Conservation (phyloP, 2,329 filamentous ascomycete genomes). For the Scedosporium boydii region DNA sequence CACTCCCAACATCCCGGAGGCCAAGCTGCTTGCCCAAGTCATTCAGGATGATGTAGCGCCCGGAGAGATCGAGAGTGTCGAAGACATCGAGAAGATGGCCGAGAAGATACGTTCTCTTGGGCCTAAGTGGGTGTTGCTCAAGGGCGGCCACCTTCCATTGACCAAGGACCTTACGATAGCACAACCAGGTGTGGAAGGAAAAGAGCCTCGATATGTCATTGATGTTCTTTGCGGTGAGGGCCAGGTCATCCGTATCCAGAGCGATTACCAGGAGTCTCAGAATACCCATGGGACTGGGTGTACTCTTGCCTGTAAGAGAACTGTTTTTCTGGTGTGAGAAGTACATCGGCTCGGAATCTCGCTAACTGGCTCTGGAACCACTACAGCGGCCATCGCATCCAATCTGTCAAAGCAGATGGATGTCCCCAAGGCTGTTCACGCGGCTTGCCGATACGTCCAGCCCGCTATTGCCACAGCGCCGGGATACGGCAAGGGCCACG, state of each 20-base stretch:
- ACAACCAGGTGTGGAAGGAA: conserved; percentile 42
- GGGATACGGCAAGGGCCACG: conserved; percentile 55
- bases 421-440: conserved; percentile 50
- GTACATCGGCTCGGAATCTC: neutral
- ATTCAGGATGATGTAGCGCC: conserved; percentile 27
- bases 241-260: conserved; percentile 54
- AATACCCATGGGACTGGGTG: conserved; percentile 96
- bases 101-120: conserved; percentile 58
- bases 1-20: conserved; percentile 73
- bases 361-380: neutral
- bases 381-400: conserved; percentile 61
- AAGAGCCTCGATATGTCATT: conserved; percentile 48
- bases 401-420: conserved; percentile 53
- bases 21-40: conserved; percentile 46
- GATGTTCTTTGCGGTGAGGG: conserved; percentile 64
- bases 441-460: conserved; percentile 63
- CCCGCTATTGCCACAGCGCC: conserved; percentile 58
- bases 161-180: conserved; percentile 52
- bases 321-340: neutral
- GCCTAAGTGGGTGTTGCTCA: conserved; percentile 72
- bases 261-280: conserved; percentile 58
- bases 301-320: conserved; percentile 70
- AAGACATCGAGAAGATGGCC: conserved; percentile 61
- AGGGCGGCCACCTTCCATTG: conserved; percentile 84
- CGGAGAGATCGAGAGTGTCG: conserved; percentile 37